These are phyloP conservation scores for Penicillium nucicola DNA, from an alignment of 495 filamentous ascomycete species.

Conservation along the genomic window DNA sequence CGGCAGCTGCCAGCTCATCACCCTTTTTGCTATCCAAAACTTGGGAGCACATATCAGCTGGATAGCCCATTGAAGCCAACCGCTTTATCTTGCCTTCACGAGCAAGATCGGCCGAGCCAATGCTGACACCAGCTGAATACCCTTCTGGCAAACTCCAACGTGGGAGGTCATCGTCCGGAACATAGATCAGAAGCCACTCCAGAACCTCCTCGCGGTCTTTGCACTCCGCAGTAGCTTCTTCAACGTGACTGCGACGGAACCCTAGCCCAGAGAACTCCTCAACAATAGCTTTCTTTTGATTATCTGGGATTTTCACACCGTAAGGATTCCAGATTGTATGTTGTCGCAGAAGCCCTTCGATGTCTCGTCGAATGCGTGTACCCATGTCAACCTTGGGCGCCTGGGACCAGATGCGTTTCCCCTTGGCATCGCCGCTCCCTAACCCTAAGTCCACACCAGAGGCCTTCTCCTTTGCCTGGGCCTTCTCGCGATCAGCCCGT, in stretches of 20 bases:
- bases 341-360: slow-evolving; percentile 73
- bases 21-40: slow-evolving; percentile 62
- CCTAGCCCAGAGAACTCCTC: slow-evolving; percentile 73
- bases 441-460: slow-evolving; percentile 42
- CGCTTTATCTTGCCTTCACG: slow-evolving; percentile 77
- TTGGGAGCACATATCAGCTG: slow-evolving; percentile 74
- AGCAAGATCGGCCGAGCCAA: slow-evolving; percentile 74
- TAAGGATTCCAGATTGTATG: slow-evolving; percentile 86
- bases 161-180: slow-evolving; percentile 94
- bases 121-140: slow-evolving; percentile 82
- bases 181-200: slow-evolving; percentile 91
- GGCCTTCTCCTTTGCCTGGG: slow-evolving; percentile 60
- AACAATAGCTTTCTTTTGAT: slow-evolving; percentile 57
- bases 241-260: slow-evolving; percentile 81
- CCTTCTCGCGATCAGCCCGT: slow-evolving; percentile 55
- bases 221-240: slow-evolving; percentile 83
- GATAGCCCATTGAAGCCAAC: slow-evolving; percentile 79
- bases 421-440: slow-evolving; percentile 30
- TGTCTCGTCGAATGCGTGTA: slow-evolving; percentile 64
- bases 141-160: slow-evolving; percentile 84
- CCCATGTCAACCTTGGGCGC: slow-evolving; percentile 93
- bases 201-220: slow-evolving; percentile 91
- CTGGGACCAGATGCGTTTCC: slow-evolving; percentile 70
- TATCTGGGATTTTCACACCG: slow-evolving; percentile 56
- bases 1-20: slow-evolving; percentile 77